phyloP scores from a whole-genome alignment of 257 asterid species.

The Datura wrightii region DNA sequence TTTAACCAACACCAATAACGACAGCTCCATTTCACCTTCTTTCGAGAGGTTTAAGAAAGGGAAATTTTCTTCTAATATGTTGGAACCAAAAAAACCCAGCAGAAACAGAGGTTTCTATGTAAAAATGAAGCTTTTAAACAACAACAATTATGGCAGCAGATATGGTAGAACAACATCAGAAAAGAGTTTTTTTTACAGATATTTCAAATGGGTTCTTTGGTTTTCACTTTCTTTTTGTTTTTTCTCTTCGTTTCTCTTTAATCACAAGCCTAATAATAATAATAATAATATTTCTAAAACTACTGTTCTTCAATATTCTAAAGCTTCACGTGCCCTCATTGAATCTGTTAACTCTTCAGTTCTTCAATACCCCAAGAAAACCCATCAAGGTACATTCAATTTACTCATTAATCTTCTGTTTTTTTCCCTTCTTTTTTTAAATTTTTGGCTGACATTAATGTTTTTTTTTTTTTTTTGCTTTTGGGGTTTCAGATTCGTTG shows the following conservation, averaged over 20 bases:
- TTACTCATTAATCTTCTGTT: background rate
- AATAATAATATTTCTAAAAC: conserved; percentile 50
- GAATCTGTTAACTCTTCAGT: conserved; percentile 31
- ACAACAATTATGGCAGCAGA: conserved; percentile 20
- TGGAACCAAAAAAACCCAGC: conserved; percentile 40
- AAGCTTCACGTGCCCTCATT: conserved; percentile 68
- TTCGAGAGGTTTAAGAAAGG: conserved; percentile 29
- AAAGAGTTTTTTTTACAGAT: conserved; percentile 46
- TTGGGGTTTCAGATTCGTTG: conserved; percentile 41
- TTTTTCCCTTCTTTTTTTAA: background rate
- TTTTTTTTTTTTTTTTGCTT: background rate
- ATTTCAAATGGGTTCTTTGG: conserved; percentile 77
- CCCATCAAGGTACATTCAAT: conserved; percentile 29
- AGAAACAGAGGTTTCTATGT: conserved; percentile 68
- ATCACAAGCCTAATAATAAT: conserved; percentile 41
- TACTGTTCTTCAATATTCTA: conserved; percentile 47
- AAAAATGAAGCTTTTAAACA: conserved; percentile 63
- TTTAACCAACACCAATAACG: conserved; percentile 48
- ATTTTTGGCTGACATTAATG: background rate
- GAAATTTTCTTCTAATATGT: conserved; percentile 21
- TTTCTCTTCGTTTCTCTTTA: conserved; percentile 61
- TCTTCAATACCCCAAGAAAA: conserved; percentile 15
- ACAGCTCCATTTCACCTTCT: conserved; percentile 46
- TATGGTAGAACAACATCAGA: conserved; percentile 14
- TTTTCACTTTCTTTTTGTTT: conserved; percentile 63